Evolutionary conservation across 2,329 filamentous ascomycete species (phyloP), one percentile per base, ranked within the genome.

Genomic region (Leptographium galeiforme): DNA sequence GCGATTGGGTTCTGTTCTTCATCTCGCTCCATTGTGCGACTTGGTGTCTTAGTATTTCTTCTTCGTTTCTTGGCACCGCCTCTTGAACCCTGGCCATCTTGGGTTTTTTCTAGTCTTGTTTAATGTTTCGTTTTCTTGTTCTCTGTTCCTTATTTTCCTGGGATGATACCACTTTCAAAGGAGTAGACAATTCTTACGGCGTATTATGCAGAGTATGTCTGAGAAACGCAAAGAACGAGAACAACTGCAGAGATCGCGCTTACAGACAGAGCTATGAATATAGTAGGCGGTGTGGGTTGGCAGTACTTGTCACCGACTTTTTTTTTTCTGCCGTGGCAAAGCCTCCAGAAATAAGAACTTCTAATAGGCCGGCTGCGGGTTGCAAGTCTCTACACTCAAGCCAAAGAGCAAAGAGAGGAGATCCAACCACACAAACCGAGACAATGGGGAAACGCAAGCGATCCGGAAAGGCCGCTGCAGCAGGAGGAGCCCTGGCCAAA

Each of bases 361-460:
- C 50, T 52, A 18, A 52, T 40, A 52, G 43, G 50, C 34, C n/a
- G 18, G 7, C 32, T 3, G 38, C 8, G 8, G 30, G 46, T 11
- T 52, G 18, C 13, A 8, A n/a, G 4, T 30, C 6, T 14, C 6
- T 10, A 12, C 6, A 41, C 14, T 13, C 12, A 2, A 32, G 33
- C 25, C 13, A 19, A 34, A 53, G 1, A 32, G 25, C 40, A 38
- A 41, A 47, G 14, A 46, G 12, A 30, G 12, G 25, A 50, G 30
- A 1, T 38, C 2, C 10, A 11, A 25, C 43, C 2, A 45, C 11
- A 40, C 18, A 33, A 32, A 19, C 16, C 16, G n/a, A 40, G 3
- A 33, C 10, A 34, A 59, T 59, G 57, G 55, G 13, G 38, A 59
- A 59, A 40, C 51, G 57, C 36, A 59, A 59, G 56, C 53, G 57